Percentiles rank a stretch among this genome's conserved stretches.
Evolutionary conservation across 768 basidiomycete species (phyloP).

Genomic region (Strobilomyces dryophilus): DNA sequence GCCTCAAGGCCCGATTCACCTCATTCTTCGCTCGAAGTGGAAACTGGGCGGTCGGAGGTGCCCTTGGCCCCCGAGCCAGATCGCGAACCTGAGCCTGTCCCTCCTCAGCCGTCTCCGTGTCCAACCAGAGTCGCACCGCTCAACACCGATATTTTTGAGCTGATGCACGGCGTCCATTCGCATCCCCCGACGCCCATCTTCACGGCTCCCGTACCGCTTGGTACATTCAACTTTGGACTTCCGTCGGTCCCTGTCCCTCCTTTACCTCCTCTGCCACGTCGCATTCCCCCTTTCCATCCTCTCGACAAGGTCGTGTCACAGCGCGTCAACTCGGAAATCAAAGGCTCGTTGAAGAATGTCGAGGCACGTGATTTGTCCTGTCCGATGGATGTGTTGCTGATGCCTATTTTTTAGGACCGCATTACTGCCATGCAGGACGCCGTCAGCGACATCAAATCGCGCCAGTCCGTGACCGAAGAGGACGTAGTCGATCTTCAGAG

Average conservation of each 20-base stretch:
- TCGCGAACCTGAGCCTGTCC: conserved; percentile 4
- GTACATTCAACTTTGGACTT: conserved; percentile 15
- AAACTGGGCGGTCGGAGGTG: conserved; percentile 7
- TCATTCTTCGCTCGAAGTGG: conserved; percentile 13
- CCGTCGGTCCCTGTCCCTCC: conserved; percentile 12
- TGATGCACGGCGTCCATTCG: conserved; percentile 20
- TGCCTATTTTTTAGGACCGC: conserved; percentile 19
- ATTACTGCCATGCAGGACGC: conserved; percentile 19
- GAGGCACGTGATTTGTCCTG: conserved; percentile 13
- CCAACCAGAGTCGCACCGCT: conserved; percentile 14
- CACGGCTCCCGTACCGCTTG: conserved; percentile 16
- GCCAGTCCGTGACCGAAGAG: conserved; percentile 25
- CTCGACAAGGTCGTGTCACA: conserved; percentile 17
- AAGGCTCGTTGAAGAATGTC: conserved; percentile 16
- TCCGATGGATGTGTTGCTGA: neutral
- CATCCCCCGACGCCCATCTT: conserved; percentile 18
- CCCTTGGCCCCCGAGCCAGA: neutral
- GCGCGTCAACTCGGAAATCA: conserved; percentile 20
- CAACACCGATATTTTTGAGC: conserved; percentile 2
- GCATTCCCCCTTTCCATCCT: conserved; percentile 11
- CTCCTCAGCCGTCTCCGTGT: neutral
- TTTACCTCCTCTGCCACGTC: conserved; percentile 3
- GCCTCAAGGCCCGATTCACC: conserved; percentile 35
- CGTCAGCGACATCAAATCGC: conserved; percentile 18
- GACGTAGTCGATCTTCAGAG: conserved; percentile 32